These are phyloP conservation scores for Zalaria obscura DNA, from an alignment of 2,329 filamentous ascomycete genomes.

Conservation along the genomic window DNA sequence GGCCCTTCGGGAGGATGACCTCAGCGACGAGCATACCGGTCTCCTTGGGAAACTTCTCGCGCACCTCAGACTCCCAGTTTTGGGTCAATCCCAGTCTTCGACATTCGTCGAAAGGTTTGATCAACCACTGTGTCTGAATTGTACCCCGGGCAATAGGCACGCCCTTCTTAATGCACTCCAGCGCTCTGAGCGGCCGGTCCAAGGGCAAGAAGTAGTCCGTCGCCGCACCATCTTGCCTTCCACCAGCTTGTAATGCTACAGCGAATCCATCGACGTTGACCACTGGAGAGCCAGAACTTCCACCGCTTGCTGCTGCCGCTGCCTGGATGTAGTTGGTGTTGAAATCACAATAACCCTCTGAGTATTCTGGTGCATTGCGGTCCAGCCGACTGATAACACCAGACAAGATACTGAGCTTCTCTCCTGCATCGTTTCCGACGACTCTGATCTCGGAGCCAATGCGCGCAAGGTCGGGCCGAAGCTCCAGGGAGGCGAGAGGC, in stretches of 20 bases:
- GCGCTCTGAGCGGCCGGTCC: slow-evolving; percentile 74
- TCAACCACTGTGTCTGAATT: slow-evolving; percentile 94
- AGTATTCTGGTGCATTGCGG: slow-evolving; percentile 93
- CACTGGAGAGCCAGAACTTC: slow-evolving; percentile 95
- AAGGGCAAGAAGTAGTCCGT: slow-evolving; percentile 96
- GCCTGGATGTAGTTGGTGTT: slow-evolving; percentile 95
- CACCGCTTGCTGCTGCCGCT: slow-evolving; percentile 88
- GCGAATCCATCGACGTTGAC: slow-evolving; percentile 90
- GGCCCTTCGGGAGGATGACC: slow-evolving; percentile 82
- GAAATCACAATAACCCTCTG: slow-evolving; percentile 96
- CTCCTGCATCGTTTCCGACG: slow-evolving; percentile 94
- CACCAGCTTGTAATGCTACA: slow-evolving; percentile 85
- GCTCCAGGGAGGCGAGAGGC: slow-evolving; percentile 64
- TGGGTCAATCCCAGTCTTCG: slow-evolving; percentile 72
- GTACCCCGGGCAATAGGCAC: slow-evolving; percentile 74
- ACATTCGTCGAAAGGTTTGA: slow-evolving; percentile 97
- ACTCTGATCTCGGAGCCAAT: slow-evolving; percentile 93
- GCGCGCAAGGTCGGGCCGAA: slow-evolving; percentile 72
- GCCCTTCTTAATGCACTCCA: slow-evolving; percentile 69
- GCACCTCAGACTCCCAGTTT: slow-evolving; percentile 73
- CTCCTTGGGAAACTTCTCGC: slow-evolving; percentile 75
- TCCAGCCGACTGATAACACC: slow-evolving; percentile 94
- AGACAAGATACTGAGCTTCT: slow-evolving; percentile 94
- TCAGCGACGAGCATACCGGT: slow-evolving; percentile 96
- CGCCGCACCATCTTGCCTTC: slow-evolving; percentile 82